A percentile compares a stretch with the other conserved stretches of the same genome.
Evolutionary conservation across 106 monocot genomes (phyloP).

Genomic region (Allium cepa): DNA sequence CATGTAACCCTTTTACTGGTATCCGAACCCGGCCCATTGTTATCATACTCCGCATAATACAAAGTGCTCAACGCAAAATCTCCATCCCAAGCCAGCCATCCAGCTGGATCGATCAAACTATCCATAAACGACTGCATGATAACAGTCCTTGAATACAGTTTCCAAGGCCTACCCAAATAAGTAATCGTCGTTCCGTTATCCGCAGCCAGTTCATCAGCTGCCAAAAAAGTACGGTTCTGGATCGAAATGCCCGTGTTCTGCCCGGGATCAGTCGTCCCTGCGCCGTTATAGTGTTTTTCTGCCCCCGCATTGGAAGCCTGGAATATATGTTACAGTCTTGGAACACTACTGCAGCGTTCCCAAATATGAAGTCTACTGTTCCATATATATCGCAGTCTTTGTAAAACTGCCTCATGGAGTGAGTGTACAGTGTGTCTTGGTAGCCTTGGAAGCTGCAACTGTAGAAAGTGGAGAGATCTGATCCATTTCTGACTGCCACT

Average conservation of each 20-base stretch:
- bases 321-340: constrained; percentile 75
- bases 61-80: constrained; percentile 58
- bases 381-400: constrained; percentile 69
- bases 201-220: constrained; percentile 31
- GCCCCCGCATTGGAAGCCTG: constrained; percentile 50
- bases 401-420: constrained; percentile 83
- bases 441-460: constrained; percentile 68
- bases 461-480: constrained; percentile 75
- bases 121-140: constrained; percentile 65
- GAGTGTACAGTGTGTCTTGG: constrained; percentile 83
- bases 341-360: constrained; percentile 81
- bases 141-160: constrained; percentile 65
- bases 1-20: constrained; percentile 44
- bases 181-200: constrained; percentile 20
- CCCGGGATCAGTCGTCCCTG: constrained; percentile 82
- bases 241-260: constrained; percentile 90
- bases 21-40: constrained; percentile 43
- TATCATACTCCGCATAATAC: constrained; percentile 65
- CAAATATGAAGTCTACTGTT: constrained; percentile 89
- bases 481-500: constrained; percentile 63
- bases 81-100: constrained; percentile 75
- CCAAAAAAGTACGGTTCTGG: constrained; percentile 35
- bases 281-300: constrained; percentile 76
- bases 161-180: constrained; percentile 83
- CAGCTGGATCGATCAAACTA: constrained; percentile 39